These are phyloP conservation scores for Wickerhamiella galacta DNA, from an alignment of 805 yeast genomes.

Conservation along the genomic window DNA sequence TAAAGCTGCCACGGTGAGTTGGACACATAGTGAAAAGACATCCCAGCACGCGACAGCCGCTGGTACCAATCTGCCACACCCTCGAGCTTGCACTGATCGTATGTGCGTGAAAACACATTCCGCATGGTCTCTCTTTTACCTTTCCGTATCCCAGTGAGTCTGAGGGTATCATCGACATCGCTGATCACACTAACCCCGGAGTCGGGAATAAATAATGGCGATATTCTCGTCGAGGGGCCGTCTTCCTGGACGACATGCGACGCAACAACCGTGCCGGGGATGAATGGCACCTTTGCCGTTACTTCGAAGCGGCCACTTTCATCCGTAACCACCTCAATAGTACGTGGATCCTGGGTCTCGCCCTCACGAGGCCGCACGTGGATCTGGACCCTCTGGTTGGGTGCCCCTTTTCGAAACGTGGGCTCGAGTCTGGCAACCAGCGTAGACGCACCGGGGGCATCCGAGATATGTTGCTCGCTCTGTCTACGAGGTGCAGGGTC, in stretches of 20 bases:
- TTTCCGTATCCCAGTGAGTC: conserved; percentile 76
- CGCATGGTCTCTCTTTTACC: conserved; percentile 71
- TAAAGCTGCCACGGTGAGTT: conserved; percentile 89
- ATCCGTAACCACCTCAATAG: conserved; percentile 12
- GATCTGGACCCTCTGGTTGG: not conserved
- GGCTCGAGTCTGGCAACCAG: conserved; percentile 2
- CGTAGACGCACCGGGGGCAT: not conserved
- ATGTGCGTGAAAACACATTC: conserved; percentile 55
- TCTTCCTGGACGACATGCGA: conserved; percentile 2
- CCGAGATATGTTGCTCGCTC: too few relatives aligned
- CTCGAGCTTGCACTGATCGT: conserved; percentile 51
- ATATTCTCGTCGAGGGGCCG: conserved; percentile 1
- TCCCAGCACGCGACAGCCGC: conserved; percentile 30
- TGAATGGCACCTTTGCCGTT: conserved; percentile 9
- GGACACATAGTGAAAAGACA: conserved; percentile 81
- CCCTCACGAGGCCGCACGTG: conserved; percentile 4
- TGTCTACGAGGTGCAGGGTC: too few relatives aligned
- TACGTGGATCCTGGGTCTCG: conserved; percentile 6
- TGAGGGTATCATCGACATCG: conserved; percentile 90
- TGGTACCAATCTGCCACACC: conserved; percentile 61
- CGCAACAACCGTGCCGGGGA: conserved; percentile 9
- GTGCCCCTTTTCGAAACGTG: conserved; percentile 3
- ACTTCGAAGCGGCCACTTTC: conserved; percentile 15
- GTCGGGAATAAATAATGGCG: conserved; percentile 10
- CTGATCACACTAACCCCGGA: conserved; percentile 59